phyloP scores from a whole-genome alignment of 192 early-diverging fungal species.

The Gryganskiella cystojenkinii region DNA sequence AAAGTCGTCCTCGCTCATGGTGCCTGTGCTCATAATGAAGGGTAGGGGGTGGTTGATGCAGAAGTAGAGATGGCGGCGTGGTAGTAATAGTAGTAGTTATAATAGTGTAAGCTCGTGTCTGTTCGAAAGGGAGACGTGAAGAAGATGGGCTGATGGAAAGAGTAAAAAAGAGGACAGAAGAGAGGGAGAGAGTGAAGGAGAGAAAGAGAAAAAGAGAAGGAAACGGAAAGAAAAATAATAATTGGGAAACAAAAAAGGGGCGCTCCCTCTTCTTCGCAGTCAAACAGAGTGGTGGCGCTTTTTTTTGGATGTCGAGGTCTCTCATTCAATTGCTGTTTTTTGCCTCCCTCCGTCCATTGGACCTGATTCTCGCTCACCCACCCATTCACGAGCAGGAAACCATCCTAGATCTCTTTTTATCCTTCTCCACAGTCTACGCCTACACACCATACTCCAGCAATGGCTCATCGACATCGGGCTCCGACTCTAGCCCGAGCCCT shows the following conservation, averaged over 20 bases:
- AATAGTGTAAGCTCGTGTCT: not conserved
- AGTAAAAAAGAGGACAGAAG: not conserved
- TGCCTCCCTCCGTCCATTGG: no score
- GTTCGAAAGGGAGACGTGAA: not conserved
- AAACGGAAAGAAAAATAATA: slow-evolving; percentile 10
- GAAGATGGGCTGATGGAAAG: not conserved
- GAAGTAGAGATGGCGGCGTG: not conserved
- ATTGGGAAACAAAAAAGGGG: not conserved
- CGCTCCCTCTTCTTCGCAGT: no score
- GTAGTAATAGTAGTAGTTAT: not conserved
- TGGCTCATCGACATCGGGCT: not conserved
- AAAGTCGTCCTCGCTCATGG: slow-evolving; percentile 47
- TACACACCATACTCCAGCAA: not conserved
- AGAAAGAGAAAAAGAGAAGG: not conserved
- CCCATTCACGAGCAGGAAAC: no score
- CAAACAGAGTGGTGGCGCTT: no score
- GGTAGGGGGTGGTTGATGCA: not conserved
- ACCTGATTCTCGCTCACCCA: no score
- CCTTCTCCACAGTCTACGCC: not conserved
- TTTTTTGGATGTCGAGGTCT: no score
- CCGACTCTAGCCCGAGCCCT: no score
- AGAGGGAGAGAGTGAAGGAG: not conserved
- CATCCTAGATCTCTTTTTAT: not conserved
- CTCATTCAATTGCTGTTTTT: no score
- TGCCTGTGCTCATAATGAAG: slow-evolving; percentile 39